Evolutionary conservation across 805 yeast species (phyloP), one percentile per base, ranked within the genome.

Genomic region (Cyberlindnera subsufficiens): DNA sequence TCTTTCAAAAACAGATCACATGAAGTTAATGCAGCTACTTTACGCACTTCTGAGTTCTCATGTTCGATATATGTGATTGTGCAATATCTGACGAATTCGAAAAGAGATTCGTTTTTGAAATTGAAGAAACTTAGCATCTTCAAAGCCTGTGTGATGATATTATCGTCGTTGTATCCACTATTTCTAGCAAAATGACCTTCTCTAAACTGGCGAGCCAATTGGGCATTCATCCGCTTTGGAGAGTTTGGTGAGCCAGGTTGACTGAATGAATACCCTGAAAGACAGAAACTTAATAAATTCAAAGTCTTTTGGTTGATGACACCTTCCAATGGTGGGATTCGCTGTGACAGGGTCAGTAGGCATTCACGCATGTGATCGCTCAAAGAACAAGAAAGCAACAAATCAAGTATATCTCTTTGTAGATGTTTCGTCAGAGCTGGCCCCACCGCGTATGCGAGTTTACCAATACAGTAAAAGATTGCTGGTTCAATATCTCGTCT

Each of bases 351-450:
- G 3, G 79, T 76, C 45, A 77, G 72, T 29, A 91, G 60, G 13
- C 93, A 84, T 45, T 80, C 79, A 56, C 87, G 82, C 80, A 91
- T 80, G 48, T 85, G 82, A 50, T 79, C 82, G n/a, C 88, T 83
- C 41, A 91, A 72, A 0, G 96, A 86, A 47, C 96, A 88, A 38
- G 82, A 75, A 53, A 91, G 72, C 65, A 91, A 75, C 64, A 86
- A 71, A 51, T 84, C 90, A 40, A 91, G 65, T 18, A 91, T 73
- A 54, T 87, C 95, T 47, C 82, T 75, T 50, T 88, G 90, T 42
- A 93, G 66, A 59, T 87, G 89, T 57, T 91, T 93, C 0, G 96
- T 86, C 43, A 91, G 68, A 0, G 96, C 95, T 11, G 96, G 95
- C 0, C 97, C 97, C 14, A 91, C 87, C 0, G 98, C 91, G 20